A percentile compares a stretch with the other conserved stretches of the same genome.
phyloP scores from a whole-genome alignment of 2,329 filamentous ascomycete genomes.

The Verticillium nubilum region DNA sequence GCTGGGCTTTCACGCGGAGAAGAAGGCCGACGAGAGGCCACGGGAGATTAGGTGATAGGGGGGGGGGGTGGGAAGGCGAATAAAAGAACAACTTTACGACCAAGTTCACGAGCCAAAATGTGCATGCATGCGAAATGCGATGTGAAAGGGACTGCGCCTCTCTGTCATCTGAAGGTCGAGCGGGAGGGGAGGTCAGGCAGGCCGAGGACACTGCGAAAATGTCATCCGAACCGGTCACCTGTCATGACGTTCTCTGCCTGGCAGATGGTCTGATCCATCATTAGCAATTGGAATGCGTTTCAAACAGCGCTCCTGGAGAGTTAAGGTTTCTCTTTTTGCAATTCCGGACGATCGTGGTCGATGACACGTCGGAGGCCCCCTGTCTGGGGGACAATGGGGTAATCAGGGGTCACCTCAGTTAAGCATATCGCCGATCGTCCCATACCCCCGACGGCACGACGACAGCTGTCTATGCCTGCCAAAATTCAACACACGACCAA shows the following conservation, averaged over 20 bases:
- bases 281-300: background rate
- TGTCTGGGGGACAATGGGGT: background rate
- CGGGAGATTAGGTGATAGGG: background rate
- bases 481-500: background rate
- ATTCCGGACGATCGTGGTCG: background rate
- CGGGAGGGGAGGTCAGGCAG: background rate
- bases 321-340: background rate
- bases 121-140: background rate
- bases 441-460: background rate
- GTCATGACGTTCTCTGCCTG: no score
- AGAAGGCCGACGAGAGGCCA: conserved; percentile 3
- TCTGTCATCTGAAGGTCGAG: background rate
- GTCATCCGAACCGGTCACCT: no score
- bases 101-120: background rate
- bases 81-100: background rate
- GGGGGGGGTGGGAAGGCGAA: background rate
- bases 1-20: conserved; percentile 55
- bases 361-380: conserved; percentile 2
- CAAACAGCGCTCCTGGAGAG: background rate
- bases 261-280: background rate
- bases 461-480: background rate
- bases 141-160: background rate
- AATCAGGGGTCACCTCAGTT: background rate
- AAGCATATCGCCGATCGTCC: background rate
- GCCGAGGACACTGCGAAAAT: background rate